Conservation (phyloP, 2,329 filamentous ascomycete genomes). For the Epichloe festucae region DNA sequence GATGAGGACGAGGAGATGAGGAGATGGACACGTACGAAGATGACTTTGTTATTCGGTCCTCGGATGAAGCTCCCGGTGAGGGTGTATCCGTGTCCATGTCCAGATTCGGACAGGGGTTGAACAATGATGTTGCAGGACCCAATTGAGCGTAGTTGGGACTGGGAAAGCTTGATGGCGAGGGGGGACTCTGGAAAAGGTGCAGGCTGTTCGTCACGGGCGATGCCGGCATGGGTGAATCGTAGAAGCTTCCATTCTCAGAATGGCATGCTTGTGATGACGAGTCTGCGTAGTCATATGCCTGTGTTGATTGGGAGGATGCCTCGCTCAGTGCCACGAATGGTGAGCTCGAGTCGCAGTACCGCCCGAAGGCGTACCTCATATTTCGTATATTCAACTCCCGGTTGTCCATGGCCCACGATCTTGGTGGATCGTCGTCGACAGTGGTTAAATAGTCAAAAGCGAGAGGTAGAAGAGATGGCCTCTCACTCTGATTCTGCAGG, state of each 20-base stretch:
- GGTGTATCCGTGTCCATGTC: conserved; percentile 8
- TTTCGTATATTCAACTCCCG: not conserved
- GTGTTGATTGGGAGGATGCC: not conserved
- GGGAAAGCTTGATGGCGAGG: conserved; percentile 1
- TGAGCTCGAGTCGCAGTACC: conserved; percentile 1
- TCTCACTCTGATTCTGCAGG: not conserved
- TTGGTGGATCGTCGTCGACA: not conserved
- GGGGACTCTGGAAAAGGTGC: not conserved
- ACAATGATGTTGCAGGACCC: conserved; percentile 4
- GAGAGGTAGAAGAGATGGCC: not conserved
- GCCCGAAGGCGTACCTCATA: not conserved
- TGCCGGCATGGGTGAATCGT: not conserved
- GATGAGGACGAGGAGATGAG: not conserved
- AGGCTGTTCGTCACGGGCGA: not conserved
- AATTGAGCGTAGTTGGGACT: conserved; percentile 3
- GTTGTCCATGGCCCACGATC: not conserved
- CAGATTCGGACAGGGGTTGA: conserved; percentile 9
- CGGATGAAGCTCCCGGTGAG: conserved; percentile 6
- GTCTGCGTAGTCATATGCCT: not conserved
- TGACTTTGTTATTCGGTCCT: conserved; percentile 6
- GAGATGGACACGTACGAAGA: conserved; percentile 1
- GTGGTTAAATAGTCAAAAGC: not conserved
- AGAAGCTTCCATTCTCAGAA: not conserved
- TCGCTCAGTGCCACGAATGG: not conserved
- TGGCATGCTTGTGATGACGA: conserved; percentile 2